A percentile compares a stretch with the other conserved stretches of the same genome.
Evolutionary conservation across 345 rosid genomes (phyloP).

Genomic region (Eucalyptus dawsonii): DNA sequence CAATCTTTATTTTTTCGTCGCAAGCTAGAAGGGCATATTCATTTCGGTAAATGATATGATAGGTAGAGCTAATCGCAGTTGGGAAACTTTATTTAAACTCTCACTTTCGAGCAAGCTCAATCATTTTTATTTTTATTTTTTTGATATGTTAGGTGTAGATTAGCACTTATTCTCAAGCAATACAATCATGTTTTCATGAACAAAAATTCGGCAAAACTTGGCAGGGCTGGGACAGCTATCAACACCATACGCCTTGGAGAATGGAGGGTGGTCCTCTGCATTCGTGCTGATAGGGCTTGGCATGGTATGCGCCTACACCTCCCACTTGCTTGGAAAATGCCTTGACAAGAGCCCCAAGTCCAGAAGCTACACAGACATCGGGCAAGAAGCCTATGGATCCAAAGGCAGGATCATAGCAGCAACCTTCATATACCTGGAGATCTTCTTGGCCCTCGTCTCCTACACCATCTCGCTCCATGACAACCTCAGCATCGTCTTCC

Average conservation of each 20-base stretch:
- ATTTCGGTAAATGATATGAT: neutral
- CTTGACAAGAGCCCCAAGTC: constrained; percentile 48
- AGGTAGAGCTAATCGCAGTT: neutral
- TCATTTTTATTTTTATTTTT: neutral
- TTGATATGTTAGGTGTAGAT: neutral
- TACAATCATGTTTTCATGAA: neutral
- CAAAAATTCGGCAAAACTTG: neutral
- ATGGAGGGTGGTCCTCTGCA: constrained; percentile 60
- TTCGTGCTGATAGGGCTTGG: constrained; percentile 46
- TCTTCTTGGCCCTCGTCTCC: constrained; percentile 73
- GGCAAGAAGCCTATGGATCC: constrained; percentile 42
- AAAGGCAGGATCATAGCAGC: constrained; percentile 36
- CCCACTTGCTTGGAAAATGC: constrained; percentile 59
- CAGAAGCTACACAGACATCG: constrained; percentile 56
- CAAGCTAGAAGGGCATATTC: neutral
- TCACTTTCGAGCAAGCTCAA: neutral
- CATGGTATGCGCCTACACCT: constrained; percentile 36
- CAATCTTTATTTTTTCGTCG: neutral
- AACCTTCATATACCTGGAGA: constrained; percentile 45
- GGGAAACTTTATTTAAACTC: neutral
- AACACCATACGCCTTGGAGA: constrained; percentile 62
- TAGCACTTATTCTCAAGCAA: neutral
- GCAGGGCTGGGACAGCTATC: constrained; percentile 74
- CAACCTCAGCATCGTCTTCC: constrained; percentile 37
- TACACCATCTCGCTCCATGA: constrained; percentile 84